Conservation (phyloP, 345 rosid species). For the Moringa oleifera region DNA sequence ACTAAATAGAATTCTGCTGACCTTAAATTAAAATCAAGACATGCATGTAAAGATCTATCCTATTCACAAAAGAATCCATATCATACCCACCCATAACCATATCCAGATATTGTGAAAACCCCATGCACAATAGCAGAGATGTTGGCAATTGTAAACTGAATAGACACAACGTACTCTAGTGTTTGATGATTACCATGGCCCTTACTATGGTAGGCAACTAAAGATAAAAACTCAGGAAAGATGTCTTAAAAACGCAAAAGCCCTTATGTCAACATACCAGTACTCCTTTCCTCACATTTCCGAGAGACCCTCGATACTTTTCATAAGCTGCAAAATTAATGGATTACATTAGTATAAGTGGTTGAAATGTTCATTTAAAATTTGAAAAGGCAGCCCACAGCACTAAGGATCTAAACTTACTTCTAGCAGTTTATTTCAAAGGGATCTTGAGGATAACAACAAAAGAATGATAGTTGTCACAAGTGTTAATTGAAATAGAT, state of each 20-base stretch:
- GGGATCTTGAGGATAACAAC: not conserved
- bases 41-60: no score
- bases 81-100: no score
- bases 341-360: not conserved
- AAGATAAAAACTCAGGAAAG: no score
- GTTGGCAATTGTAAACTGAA: no score
- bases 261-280: constrained; percentile 48
- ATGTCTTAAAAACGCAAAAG: not conserved
- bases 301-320: constrained; percentile 82
- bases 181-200: no score
- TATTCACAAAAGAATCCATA: no score
- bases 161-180: no score
- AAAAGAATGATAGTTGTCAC: not conserved
- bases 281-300: constrained; percentile 98
- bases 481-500: not conserved
- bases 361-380: not conserved
- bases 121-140: no score
- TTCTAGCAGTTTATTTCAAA: not conserved
- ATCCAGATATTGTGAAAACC: no score
- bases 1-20: no score
- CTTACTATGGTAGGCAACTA: no score
- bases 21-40: no score
- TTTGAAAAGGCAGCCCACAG: not conserved
- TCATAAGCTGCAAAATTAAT: constrained; percentile 55
- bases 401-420: not conserved